Evolutionary conservation across 179 eudicot genomes (phyloP).

Genomic region (Beta macrorhiza): DNA sequence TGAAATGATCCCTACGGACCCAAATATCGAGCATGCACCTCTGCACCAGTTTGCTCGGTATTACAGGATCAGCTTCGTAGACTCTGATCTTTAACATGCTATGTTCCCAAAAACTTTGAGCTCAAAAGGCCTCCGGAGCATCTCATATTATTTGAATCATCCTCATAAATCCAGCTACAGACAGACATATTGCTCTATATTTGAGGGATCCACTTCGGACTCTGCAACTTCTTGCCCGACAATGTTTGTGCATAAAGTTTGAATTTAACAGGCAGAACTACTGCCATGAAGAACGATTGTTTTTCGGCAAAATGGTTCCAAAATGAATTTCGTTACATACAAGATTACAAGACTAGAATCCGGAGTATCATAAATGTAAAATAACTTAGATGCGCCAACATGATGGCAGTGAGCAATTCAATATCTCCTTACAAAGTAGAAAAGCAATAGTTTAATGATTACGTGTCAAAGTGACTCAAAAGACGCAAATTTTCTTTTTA

Average conservation of each 20-base stretch:
- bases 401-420: not conserved
- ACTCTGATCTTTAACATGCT: not conserved
- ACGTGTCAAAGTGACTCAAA: no score
- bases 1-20: conserved; percentile 29
- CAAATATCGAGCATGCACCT: conserved; percentile 11
- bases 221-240: not conserved
- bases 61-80: conserved; percentile 14
- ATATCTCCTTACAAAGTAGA: no score
- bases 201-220: not conserved
- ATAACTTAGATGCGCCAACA: not conserved
- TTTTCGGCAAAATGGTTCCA: not conserved
- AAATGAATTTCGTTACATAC: not conserved
- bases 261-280: conserved; percentile 2
- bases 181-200: not conserved
- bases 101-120: not conserved
- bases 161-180: not conserved
- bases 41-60: not conserved
- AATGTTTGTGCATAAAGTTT: not conserved
- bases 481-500: no score
- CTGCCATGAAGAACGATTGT: not conserved
- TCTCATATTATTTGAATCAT: no score
- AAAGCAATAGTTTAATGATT: no score
- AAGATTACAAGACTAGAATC: not conserved
- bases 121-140: not conserved
- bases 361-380: not conserved